Base-by-base conservation (phyloP, 768 basidiomycete genomes). In the Tulasnella calospora region DNA sequence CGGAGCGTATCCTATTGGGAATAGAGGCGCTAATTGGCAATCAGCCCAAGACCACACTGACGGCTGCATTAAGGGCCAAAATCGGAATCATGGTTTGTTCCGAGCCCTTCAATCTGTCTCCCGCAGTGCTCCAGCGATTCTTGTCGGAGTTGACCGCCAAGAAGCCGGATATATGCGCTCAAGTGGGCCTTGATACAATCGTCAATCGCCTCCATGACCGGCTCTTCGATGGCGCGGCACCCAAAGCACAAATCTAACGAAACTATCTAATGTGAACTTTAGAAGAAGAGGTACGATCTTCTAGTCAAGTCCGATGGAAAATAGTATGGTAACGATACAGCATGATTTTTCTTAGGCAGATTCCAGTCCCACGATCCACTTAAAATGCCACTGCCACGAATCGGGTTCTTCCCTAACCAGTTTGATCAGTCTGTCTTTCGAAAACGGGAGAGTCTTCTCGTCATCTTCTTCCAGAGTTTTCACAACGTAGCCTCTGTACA, bases 401-500 rank as follows among this genome's bases (percentile, higher is more conserved):
- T 40, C 17, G 17, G 30, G 27, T 40, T 76, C 75, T 40, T 51
- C 55, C 36, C 55, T 33, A 0, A 61, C 33, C 46, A 76, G 57
- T 19, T 30, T 51, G 21, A 76, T 40, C 30, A 76, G n/a, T 23
- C 57, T 76, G 9, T 38, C 55, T 40, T 41, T 55, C 12, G 75
- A 76, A 23, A 57, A 76, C 3, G 75, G 75, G 9, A 74, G 47
- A 33, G 51, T 44, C 44, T 35, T 33, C 30, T 61, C 47, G 30
- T 15, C 23, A 46, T 72, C 44, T 2, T 33, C n/a, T 40, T 76
- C 55, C 55, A 76, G 38, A 5, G 75, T 41, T 15, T 21, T 40
- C 19, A 76, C 51, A 19, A 76, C 57, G 27, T 76, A 76, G 36
- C 46, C 46, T 57, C 75, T 76, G 57, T 61, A 55, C 38, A 19